Evolutionary conservation across 73 alveolate species (phyloP).

Genomic region (Blepharisma japonicum): DNA sequence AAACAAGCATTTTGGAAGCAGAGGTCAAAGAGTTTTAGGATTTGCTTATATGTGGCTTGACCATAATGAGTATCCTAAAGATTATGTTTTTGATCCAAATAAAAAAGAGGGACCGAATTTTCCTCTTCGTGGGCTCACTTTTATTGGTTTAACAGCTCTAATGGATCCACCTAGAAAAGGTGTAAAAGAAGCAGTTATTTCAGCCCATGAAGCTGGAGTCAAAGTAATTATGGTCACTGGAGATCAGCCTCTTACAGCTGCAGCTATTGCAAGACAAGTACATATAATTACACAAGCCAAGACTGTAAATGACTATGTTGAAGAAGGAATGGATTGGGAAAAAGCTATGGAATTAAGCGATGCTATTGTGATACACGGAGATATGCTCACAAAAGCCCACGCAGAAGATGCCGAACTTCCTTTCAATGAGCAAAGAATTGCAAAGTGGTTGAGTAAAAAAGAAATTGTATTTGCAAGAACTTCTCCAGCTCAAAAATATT

Average conservation of each 20-base stretch:
- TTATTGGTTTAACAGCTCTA: slow-evolving; percentile 83
- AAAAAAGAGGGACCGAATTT: slow-evolving; percentile 56
- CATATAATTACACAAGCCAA: slow-evolving; percentile 56
- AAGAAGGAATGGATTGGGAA: slow-evolving; percentile 80
- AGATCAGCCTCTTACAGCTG: slow-evolving; percentile 93
- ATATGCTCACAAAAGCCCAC: slow-evolving; percentile 49
- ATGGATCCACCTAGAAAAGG: slow-evolving; percentile 95
- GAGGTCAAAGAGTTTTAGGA: slow-evolving; percentile 90
- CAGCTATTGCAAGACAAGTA: slow-evolving; percentile 87
- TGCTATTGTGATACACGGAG: slow-evolving; percentile 83
- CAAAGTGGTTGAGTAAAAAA: slow-evolving; percentile 62
- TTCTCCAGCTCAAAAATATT: slow-evolving; percentile 90
- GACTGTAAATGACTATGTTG: slow-evolving; percentile 93
- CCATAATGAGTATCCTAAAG: slow-evolving; percentile 44
- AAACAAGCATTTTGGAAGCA: slow-evolving; percentile 58
- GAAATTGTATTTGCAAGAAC: slow-evolving; percentile 96
- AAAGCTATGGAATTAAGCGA: slow-evolving; percentile 56
- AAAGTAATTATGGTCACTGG: slow-evolving; percentile 96
- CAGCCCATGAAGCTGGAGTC: slow-evolving; percentile 81
- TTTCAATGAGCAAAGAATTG: slow-evolving; percentile 72
- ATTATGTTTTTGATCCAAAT: slow-evolving; percentile 32
- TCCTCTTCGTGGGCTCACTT: slow-evolving; percentile 62
- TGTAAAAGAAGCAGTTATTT: slow-evolving; percentile 78
- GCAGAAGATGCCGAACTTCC: slow-evolving; percentile 58
- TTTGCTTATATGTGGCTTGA: slow-evolving; percentile 54